Conservation (phyloP, 192 early-diverging fungal species). For the Coemansia sp. region DNA sequence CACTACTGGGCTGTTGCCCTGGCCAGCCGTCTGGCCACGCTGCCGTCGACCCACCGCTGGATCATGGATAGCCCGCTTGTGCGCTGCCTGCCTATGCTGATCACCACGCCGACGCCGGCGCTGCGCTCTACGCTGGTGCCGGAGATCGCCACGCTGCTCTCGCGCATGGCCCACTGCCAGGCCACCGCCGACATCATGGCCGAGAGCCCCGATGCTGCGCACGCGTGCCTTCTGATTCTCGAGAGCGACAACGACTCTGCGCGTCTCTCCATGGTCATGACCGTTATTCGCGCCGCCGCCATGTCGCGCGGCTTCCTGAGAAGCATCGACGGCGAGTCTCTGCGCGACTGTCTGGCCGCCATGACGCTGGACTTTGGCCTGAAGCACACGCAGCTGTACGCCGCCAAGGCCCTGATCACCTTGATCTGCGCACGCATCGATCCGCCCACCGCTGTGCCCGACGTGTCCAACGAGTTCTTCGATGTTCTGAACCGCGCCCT, state of each 20-base stretch:
- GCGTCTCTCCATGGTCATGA: constrained; percentile 21
- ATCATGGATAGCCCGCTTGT: constrained; percentile 39
- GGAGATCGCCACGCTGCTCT: constrained; percentile 30
- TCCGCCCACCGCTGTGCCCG: neutral
- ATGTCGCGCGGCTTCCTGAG: constrained; percentile 31
- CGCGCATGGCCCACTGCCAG: constrained; percentile 36
- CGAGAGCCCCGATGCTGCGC: constrained; percentile 15
- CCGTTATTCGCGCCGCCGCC: constrained; percentile 33
- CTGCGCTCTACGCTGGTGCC: constrained; percentile 30
- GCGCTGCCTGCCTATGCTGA: constrained; percentile 15
- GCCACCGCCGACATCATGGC: constrained; percentile 20
- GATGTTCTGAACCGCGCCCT: neutral
- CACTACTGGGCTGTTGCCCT: constrained; percentile 42
- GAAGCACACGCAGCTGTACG: neutral
- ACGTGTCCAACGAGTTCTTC: neutral
- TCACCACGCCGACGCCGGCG: neutral
- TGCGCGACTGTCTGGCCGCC: neutral
- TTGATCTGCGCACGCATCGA: neutral
- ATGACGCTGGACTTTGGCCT: neutral
- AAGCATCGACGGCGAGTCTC: neutral
- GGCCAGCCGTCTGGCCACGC: constrained; percentile 20
- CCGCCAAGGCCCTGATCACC: neutral
- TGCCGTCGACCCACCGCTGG: constrained; percentile 35
- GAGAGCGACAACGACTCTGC: constrained; percentile 20
- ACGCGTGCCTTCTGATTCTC: constrained; percentile 20